Percentiles rank a stretch among this genome's conserved stretches.
Evolutionary conservation across 2,329 filamentous ascomycete species (phyloP).

Genomic region (Metarhizium robertsii): DNA sequence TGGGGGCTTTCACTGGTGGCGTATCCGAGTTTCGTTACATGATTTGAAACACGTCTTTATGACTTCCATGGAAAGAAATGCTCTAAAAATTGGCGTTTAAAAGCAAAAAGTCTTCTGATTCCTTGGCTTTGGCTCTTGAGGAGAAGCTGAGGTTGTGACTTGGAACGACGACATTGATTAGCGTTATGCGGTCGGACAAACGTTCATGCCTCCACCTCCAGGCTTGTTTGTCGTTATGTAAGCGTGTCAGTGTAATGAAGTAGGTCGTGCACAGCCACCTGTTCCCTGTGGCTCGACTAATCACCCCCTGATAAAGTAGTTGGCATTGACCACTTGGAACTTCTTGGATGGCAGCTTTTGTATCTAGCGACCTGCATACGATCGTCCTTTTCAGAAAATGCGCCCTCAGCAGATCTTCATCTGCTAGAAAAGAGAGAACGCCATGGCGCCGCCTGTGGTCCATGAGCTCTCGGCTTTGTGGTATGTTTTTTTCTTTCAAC

Average conservation of each 20-base stretch:
- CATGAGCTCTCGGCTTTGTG: constrained; percentile 8
- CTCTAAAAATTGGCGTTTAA: not conserved
- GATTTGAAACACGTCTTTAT: not conserved
- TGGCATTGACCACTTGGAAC: not conserved
- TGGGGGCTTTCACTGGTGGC: not conserved
- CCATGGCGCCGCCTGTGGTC: constrained; percentile 8
- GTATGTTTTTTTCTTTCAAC: constrained; percentile 1
- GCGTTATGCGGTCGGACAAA: too few relatives aligned
- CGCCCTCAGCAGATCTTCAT: not conserved
- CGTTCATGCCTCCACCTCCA: too few relatives aligned
- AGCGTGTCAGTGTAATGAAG: not conserved
- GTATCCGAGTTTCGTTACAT: not conserved
- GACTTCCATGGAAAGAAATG: not conserved
- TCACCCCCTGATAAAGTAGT: not conserved
- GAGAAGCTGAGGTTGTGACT: too few relatives aligned
- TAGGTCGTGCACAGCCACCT: not conserved
- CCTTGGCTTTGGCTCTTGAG: not conserved
- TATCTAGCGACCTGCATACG: not conserved
- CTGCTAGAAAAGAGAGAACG: not conserved
- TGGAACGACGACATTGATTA: not conserved
- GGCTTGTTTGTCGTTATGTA: not conserved
- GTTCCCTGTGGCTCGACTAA: not conserved
- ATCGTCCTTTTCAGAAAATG: not conserved
- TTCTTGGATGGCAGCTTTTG: not conserved
- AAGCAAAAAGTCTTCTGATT: not conserved